A percentile compares a stretch with the other conserved stretches of the same genome.
Evolutionary conservation across 2,329 filamentous ascomycete species (phyloP).

Genomic region (Bipolaris victoriae): DNA sequence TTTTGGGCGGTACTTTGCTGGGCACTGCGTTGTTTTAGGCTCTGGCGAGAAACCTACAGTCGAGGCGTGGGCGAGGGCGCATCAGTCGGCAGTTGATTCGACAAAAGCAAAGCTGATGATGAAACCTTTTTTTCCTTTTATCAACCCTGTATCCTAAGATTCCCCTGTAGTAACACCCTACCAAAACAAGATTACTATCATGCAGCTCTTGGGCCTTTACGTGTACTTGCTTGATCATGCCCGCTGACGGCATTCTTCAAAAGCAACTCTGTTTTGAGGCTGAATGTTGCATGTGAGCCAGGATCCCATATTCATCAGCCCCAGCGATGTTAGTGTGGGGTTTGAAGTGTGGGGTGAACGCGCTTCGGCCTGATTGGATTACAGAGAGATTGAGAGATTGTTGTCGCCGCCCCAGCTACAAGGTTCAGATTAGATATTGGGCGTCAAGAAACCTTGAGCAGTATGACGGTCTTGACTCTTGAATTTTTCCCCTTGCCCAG

Average conservation of each 20-base stretch:
- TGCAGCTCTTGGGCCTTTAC: background rate
- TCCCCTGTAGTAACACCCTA: background rate
- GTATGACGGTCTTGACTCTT: background rate
- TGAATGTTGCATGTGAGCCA: background rate
- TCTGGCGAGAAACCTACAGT: background rate
- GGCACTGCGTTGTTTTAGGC: slow-evolving; percentile 39
- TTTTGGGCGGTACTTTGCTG: slow-evolving; percentile 44
- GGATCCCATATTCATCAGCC: background rate
- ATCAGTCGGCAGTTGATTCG: background rate
- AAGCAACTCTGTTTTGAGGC: background rate
- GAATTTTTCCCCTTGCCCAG: background rate
- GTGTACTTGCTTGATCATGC: background rate
- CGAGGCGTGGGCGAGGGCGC: background rate
- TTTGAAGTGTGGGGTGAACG: background rate
- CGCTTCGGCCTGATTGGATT: background rate
- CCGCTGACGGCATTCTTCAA: background rate
- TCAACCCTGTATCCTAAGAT: background rate
- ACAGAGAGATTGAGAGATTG: background rate
- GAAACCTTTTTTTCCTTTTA: background rate
- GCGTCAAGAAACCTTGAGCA: background rate
- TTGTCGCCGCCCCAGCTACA: background rate
- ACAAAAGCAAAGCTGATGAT: background rate
- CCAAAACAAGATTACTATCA: background rate
- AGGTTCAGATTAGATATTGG: background rate
- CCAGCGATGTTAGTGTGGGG: background rate